These are phyloP conservation scores for Neostapfia colusana DNA, from an alignment of 176 grass and related monocot species.

Conservation along the genomic window DNA sequence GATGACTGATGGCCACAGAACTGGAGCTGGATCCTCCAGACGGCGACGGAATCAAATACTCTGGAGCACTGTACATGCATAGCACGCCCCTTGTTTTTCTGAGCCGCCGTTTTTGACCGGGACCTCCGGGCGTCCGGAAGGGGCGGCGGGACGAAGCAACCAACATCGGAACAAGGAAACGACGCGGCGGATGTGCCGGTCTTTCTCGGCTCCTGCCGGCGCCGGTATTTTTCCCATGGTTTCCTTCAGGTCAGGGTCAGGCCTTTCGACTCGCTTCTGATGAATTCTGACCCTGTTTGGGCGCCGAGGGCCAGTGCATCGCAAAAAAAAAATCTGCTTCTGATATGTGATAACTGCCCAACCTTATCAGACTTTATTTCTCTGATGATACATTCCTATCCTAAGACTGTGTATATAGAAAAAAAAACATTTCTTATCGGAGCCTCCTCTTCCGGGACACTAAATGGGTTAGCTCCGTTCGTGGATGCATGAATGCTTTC, in stretches of 20 bases:
- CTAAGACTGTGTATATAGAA: neutral
- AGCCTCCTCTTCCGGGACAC: no score
- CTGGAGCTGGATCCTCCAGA: conserved; percentile 1
- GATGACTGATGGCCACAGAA: neutral
- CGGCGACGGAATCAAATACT: no score
- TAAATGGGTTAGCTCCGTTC: no score
- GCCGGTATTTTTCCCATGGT: conserved; percentile 39
- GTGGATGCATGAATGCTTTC: no score
- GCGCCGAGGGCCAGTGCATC: neutral
- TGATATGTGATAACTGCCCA: neutral
- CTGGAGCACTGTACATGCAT: no score
- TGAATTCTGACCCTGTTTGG: no score
- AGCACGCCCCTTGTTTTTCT: conserved; percentile 23
- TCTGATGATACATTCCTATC: neutral
- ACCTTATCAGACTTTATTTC: neutral
- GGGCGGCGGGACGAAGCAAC: neutral
- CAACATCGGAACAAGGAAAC: conserved; percentile 8
- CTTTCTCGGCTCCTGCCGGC: conserved; percentile 11
- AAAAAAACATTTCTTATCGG: no score
- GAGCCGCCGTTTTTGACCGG: conserved; percentile 28
- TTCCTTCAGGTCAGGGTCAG: neutral
- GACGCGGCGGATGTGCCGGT: neutral
- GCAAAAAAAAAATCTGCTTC: neutral
- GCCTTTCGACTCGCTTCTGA: no score
- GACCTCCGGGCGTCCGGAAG: neutral